Conservation (phyloP, 345 rosid species). For the Sisymbrium irio region DNA sequence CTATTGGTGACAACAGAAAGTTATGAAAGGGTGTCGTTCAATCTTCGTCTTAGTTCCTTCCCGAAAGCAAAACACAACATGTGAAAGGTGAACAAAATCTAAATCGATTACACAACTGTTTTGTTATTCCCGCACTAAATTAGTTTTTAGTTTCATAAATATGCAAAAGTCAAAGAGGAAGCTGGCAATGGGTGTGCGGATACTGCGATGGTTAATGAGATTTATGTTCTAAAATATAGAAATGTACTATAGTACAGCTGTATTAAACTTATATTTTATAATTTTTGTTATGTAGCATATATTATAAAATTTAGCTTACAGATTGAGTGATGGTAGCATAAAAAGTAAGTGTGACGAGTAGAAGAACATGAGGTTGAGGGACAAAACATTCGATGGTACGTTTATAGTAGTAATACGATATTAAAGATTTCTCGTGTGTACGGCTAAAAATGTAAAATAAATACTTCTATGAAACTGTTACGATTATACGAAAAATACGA, state of each 20-base stretch:
- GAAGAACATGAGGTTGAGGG: too few relatives aligned
- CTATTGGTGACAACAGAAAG: background rate
- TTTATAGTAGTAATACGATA: too few relatives aligned
- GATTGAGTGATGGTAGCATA: background rate
- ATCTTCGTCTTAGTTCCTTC: background rate
- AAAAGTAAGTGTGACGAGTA: background rate
- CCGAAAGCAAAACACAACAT: slow-evolving; percentile 7
- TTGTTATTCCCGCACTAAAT: background rate
- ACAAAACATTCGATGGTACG: too few relatives aligned
- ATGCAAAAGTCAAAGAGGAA: slow-evolving; percentile 20
- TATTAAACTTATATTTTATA: background rate
- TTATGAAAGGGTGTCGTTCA: slow-evolving; percentile 9
- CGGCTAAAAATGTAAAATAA: background rate
- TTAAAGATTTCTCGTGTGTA: too few relatives aligned
- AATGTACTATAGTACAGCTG: slow-evolving; percentile 16
- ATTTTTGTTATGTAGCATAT: background rate
- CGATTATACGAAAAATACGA: too few relatives aligned
- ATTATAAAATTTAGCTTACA: background rate
- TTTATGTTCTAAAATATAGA: background rate
- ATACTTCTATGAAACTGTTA: background rate
- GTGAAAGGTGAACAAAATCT: background rate
- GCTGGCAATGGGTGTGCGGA: slow-evolving; percentile 2
- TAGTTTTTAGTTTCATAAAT: background rate
- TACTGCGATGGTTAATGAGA: slow-evolving; percentile 13
- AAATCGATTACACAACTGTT: background rate